A percentile compares a stretch with the other conserved stretches of the same genome.
These are phyloP conservation scores for Petunia secreta DNA, from an alignment of 257 asterid genomes.

Conservation along the genomic window DNA sequence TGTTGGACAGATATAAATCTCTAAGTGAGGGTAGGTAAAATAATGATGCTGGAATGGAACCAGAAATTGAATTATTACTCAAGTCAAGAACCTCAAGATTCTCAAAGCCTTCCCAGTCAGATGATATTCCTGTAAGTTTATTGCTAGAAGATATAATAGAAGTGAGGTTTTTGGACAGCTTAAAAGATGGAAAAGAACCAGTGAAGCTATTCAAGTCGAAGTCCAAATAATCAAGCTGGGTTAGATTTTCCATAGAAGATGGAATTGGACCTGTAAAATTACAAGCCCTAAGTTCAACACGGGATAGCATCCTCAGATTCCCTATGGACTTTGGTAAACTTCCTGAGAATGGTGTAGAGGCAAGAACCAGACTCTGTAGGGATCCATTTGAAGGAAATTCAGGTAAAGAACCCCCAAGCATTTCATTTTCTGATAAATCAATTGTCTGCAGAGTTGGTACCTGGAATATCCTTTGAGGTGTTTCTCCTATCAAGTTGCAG, in stretches of 20 bases:
- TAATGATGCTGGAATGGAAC: constrained; percentile 53
- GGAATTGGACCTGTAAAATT: constrained; percentile 59
- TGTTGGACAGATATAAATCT: constrained; percentile 39
- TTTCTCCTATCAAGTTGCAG: constrained; percentile 44
- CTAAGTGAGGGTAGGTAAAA: constrained; percentile 42
- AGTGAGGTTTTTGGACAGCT: constrained; percentile 41
- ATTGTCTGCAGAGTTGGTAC: constrained; percentile 41
- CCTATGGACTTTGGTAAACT: constrained; percentile 54
- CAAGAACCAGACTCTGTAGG: constrained; percentile 47
- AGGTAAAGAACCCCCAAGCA: constrained; percentile 58
- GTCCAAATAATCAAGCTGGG: constrained; percentile 44
- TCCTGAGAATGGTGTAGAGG: constrained; percentile 50
- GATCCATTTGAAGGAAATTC: constrained; percentile 51
- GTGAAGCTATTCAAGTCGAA: constrained; percentile 45
- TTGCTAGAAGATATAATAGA: constrained; percentile 32
- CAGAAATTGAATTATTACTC: constrained; percentile 50
- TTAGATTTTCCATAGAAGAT: constrained; percentile 45
- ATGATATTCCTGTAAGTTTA: constrained; percentile 43
- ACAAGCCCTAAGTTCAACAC: constrained; percentile 42
- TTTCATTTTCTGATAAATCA: constrained; percentile 45
- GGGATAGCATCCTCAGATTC: constrained; percentile 43
- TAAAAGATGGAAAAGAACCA: constrained; percentile 55
- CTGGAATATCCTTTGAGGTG: constrained; percentile 51
- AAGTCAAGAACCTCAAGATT: constrained; percentile 46
- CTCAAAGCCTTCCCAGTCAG: constrained; percentile 48